Conservation (phyloP, 768 basidiomycete genomes). For the Russula earlei region DNA sequence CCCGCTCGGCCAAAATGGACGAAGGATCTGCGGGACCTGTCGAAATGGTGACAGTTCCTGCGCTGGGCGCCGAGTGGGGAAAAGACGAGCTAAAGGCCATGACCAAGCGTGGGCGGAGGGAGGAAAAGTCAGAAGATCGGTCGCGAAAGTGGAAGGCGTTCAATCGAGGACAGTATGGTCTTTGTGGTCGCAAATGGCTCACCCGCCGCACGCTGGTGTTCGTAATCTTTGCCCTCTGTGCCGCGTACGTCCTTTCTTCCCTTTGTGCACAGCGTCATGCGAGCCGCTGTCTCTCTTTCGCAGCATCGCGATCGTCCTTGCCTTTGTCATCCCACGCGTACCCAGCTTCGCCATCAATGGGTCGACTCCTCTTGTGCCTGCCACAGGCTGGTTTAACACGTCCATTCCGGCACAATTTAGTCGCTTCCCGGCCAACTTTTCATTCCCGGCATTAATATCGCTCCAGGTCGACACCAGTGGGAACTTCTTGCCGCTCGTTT, state of each 20-base stretch:
- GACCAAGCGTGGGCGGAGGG: constrained; percentile 60
- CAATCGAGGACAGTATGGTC: constrained; percentile 69
- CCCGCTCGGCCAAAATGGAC: constrained; percentile 27
- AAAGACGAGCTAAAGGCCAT: constrained; percentile 67
- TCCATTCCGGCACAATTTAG: constrained; percentile 57
- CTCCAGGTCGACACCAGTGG: constrained; percentile 66
- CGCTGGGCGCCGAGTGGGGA: constrained; percentile 85
- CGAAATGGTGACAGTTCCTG: constrained; percentile 88
- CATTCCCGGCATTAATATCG: constrained; percentile 69
- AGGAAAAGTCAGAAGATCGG: constrained; percentile 46
- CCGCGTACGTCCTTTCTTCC: constrained; percentile 36
- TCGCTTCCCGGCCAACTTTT: constrained; percentile 78
- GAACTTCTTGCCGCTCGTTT: constrained; percentile 71
- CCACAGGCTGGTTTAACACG: constrained; percentile 47
- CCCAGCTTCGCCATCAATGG: constrained; percentile 60
- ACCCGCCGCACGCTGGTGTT: constrained; percentile 67
- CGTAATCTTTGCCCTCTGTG: constrained; percentile 51
- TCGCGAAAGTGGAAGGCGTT: constrained; percentile 60
- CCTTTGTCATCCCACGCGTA: constrained; percentile 75
- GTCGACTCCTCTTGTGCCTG: constrained; percentile 45
- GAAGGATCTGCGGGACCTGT: constrained; percentile 43
- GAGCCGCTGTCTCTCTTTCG: background rate
- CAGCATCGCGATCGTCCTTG: constrained; percentile 62
- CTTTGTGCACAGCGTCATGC: too few relatives aligned
- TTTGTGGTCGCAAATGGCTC: constrained; percentile 66